Conservation (phyloP, 805 yeast genomes). For the Wickerhamiella occidentalis region DNA sequence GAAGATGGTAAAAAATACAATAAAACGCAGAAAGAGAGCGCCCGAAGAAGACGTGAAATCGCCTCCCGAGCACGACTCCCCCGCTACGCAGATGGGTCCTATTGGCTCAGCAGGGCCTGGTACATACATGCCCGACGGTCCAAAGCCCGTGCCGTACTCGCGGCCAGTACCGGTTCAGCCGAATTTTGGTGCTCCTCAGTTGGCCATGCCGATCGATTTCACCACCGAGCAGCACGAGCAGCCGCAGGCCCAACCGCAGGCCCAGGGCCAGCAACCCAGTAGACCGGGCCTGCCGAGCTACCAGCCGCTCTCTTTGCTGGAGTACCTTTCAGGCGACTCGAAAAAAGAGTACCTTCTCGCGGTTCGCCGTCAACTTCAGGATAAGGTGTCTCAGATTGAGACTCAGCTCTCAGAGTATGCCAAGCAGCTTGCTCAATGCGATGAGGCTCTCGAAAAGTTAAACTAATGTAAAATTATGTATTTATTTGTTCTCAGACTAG, state of each 20-base stretch:
- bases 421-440: constrained; percentile 24
- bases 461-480: not conserved
- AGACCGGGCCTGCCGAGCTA: not conserved
- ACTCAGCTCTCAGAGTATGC: constrained; percentile 23
- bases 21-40: constrained; percentile 45
- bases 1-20: constrained; percentile 57
- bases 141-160: not conserved
- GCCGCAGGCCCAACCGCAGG: too few species aligned
- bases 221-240: not conserved
- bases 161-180: not conserved
- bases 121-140: too few species aligned
- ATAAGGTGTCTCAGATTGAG: constrained; percentile 24
- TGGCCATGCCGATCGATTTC: not conserved
- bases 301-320: constrained; percentile 21
- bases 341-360: constrained; percentile 27
- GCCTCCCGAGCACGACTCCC: not conserved
- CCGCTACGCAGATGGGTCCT: not conserved
- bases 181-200: not conserved
- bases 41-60: not conserved
- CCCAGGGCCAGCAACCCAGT: not conserved
- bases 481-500: not conserved
- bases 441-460: constrained; percentile 12
- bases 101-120: too few species aligned
- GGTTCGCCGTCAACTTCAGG: constrained; percentile 27
- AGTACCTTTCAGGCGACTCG: constrained; percentile 23